Evolutionary conservation across 2,329 filamentous ascomycete genomes (phyloP), one percentile per base, ranked within the genome.

Genomic region (Colletotrichum sidae): DNA sequence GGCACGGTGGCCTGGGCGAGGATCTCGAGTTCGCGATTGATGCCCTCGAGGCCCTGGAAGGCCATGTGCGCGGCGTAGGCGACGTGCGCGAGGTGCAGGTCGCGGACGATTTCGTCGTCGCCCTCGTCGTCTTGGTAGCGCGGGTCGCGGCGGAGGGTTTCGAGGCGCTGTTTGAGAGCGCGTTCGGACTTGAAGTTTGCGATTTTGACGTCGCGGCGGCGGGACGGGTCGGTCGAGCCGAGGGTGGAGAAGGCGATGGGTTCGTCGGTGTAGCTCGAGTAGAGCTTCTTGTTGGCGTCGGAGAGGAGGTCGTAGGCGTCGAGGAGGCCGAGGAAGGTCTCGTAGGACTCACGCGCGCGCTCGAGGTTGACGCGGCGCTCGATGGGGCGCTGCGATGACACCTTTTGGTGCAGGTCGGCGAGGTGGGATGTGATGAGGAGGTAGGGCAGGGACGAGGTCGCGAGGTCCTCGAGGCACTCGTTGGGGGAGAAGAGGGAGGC

Each of bases 401-500:
- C 83, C 70, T 88, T 90, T 72, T 93, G 88, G 42, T 91, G 81
- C 11, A 97, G 84, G 74, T 97, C 94, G 39, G 94, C 95, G 57
- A 96, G 82, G 72, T 90, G 87, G 77, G 90, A 93, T 77, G 91
- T 86, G 67, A 94, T 86, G 25, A 93, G 85, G 67, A 99, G 85
- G 76, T 95, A 97, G 79, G 93, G 93, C 38, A 99, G 80, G 73
- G 97, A 90, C n/a, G 86, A 84, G 1, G 95, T 96, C 12, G 92
- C 83, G 38, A 97, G 81, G 79, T 99, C 96, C 67, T 99, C 96
- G 44, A 95, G 79, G 1, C 87, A 86, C 78, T 99, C 96, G 78
- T 99, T 99, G 41, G 89, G 84, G 70, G 93, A 97, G 85, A 98
- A 98, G 57, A 99, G 83, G 0, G 92, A 90, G 34, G 96, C 83